These are phyloP conservation scores for Iris macrosiphon DNA, from an alignment of 106 monocot genomes.

Conservation along the genomic window DNA sequence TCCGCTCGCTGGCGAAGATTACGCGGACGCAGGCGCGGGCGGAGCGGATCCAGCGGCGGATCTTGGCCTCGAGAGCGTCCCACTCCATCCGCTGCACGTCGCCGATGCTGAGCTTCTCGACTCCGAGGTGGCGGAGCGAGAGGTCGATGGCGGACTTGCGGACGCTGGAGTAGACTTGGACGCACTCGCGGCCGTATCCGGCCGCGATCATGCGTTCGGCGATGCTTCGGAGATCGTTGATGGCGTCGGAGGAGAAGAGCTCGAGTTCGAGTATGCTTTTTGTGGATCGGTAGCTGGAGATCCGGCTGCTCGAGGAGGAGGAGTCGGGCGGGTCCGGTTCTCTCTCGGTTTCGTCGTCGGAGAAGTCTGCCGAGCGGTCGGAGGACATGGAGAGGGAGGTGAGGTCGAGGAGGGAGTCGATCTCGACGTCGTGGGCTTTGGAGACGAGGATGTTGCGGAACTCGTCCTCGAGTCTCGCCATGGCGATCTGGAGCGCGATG, in stretches of 20 bases:
- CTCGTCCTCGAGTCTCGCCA: slow-evolving; percentile 95
- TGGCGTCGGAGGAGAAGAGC: slow-evolving; percentile 52
- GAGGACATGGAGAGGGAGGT: slow-evolving; percentile 42
- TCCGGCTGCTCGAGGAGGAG: neutral
- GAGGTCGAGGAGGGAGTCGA: slow-evolving; percentile 58
- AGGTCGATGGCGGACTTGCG: slow-evolving; percentile 63
- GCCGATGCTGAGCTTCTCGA: slow-evolving; percentile 69
- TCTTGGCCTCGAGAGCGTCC: slow-evolving; percentile 56
- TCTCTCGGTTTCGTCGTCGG: slow-evolving; percentile 11
- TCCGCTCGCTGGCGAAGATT: slow-evolving; percentile 62
- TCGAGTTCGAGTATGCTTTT: slow-evolving; percentile 70
- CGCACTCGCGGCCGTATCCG: slow-evolving; percentile 63
- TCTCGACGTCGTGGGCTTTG: slow-evolving; percentile 46
- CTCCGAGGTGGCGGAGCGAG: slow-evolving; percentile 55
- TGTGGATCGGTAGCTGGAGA: slow-evolving; percentile 26
- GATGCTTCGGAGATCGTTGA: slow-evolving; percentile 55
- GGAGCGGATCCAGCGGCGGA: slow-evolving; percentile 82
- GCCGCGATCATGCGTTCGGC: slow-evolving; percentile 61
- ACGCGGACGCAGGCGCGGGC: slow-evolving; percentile 48
- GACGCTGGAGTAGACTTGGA: slow-evolving; percentile 61
- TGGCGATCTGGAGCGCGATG: slow-evolving; percentile 56
- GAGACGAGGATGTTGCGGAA: slow-evolving; percentile 72
- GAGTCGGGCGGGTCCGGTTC: slow-evolving; percentile 36
- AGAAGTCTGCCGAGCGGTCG: slow-evolving; percentile 2
- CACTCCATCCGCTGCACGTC: slow-evolving; percentile 69